Percentiles rank a stretch among this genome's conserved stretches.
These are phyloP conservation scores for Diaporthe batatas DNA, from an alignment of 2,329 filamentous ascomycete species.

Conservation along the genomic window DNA sequence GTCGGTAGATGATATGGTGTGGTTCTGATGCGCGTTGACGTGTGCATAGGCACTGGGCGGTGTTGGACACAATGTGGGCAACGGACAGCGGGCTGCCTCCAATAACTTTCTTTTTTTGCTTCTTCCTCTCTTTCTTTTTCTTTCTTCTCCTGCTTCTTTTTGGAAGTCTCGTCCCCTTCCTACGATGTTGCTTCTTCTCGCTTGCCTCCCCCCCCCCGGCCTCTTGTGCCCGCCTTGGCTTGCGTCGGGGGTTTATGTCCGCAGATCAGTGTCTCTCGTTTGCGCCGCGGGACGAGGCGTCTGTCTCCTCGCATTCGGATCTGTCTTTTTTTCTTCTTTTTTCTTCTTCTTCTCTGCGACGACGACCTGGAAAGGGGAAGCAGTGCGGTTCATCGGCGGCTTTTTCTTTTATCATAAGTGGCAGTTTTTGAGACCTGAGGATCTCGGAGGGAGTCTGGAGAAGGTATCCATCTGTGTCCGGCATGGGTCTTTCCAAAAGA, in stretches of 20 bases:
- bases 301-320: background rate
- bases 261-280: constrained; percentile 22
- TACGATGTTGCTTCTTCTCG: background rate
- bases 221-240: background rate
- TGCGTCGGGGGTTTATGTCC: constrained; percentile 26
- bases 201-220: background rate
- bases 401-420: background rate
- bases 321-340: background rate
- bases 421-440: background rate
- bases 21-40: background rate
- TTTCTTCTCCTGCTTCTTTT: background rate
- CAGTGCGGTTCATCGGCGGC: background rate
- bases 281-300: constrained; percentile 10
- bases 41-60: background rate
- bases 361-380: background rate
- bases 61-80: background rate
- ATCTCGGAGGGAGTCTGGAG: background rate
- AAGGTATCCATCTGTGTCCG: background rate
- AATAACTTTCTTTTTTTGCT: background rate
- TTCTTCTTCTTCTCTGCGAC: too few species aligned
- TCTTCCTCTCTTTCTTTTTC: background rate
- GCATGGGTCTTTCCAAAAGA: background rate
- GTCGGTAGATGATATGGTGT: too few species aligned
- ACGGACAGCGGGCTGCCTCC: background rate
- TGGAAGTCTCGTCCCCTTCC: background rate